A percentile compares a stretch with the other conserved stretches of the same genome.
Evolutionary conservation across 108 stramenopile species (phyloP).

Genomic region (Stephanodiscus triporus): DNA sequence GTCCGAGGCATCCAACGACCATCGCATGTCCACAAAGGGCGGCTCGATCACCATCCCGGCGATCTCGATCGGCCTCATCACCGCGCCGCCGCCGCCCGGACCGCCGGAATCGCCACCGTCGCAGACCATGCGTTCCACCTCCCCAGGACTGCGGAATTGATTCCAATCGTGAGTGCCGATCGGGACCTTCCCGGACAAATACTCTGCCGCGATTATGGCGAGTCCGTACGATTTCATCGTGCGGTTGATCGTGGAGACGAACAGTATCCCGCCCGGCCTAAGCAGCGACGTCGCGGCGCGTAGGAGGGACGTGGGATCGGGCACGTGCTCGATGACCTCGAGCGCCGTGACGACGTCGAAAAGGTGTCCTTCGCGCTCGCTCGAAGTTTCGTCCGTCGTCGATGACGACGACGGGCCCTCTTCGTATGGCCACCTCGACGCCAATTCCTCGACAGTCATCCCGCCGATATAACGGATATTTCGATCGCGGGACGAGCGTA

Average conservation of each 20-base stretch:
- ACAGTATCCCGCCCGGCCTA: constrained; percentile 82
- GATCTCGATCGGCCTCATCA: constrained; percentile 46
- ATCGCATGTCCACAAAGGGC: constrained; percentile 68
- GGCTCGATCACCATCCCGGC: constrained; percentile 65
- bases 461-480: constrained; percentile 70
- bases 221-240: constrained; percentile 80
- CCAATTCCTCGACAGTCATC: constrained; percentile 72
- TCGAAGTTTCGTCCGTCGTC: not conserved
- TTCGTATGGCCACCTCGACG: constrained; percentile 25
- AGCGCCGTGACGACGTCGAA: constrained; percentile 87
- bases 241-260: constrained; percentile 93
- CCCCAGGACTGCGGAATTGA: constrained; percentile 74
- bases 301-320: constrained; percentile 70
- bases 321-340: constrained; percentile 94
- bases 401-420: constrained; percentile 5
- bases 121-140: constrained; percentile 57
- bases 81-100: constrained; percentile 14
- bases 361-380: not conserved
- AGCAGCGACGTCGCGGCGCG: constrained; percentile 60
- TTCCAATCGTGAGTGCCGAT: constrained; percentile 92
- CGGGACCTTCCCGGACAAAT: constrained; percentile 86
- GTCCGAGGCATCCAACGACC: constrained; percentile 68
- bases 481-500: constrained; percentile 52
- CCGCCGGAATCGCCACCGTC: not conserved
- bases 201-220: constrained; percentile 93